A percentile compares a stretch with the other conserved stretches of the same genome.
Evolutionary conservation across 108 stramenopile species (phyloP).

Genomic region (Cylindrotheca closterium): DNA sequence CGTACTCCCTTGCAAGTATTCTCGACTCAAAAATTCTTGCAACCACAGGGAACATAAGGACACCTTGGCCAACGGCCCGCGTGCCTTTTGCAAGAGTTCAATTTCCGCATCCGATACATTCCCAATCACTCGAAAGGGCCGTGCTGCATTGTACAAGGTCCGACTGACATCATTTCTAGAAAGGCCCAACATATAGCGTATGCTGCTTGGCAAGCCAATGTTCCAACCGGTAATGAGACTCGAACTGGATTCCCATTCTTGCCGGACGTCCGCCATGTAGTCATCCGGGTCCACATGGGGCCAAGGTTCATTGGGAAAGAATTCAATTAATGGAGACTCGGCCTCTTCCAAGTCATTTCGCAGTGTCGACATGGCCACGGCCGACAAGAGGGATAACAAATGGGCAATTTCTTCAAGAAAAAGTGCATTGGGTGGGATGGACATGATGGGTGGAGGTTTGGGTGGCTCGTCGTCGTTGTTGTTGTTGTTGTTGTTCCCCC

Average conservation of each 20-base stretch:
- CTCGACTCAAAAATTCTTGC: conserved; percentile 71
- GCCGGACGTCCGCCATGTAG: conserved; percentile 43
- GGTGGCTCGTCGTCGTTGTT: conserved; percentile 14
- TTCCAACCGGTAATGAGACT: not conserved
- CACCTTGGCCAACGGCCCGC: conserved; percentile 74
- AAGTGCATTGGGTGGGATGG: too few relatives aligned
- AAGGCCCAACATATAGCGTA: conserved; percentile 48
- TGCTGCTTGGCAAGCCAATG: conserved; percentile 3
- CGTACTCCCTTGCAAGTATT: conserved; percentile 58
- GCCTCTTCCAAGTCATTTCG: conserved; percentile 70
- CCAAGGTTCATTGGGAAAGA: conserved; percentile 58
- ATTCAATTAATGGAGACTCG: conserved; percentile 59
- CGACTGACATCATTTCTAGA: conserved; percentile 44
- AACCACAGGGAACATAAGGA: conserved; percentile 64
- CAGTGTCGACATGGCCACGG: conserved; percentile 65
- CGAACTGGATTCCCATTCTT: conserved; percentile 20
- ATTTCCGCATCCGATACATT: conserved; percentile 66
- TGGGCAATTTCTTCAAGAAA: conserved; percentile 76
- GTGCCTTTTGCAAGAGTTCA: conserved; percentile 60
- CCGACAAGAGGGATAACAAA: conserved; percentile 56
- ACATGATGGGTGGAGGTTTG: too few relatives aligned
- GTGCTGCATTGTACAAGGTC: conserved; percentile 52
- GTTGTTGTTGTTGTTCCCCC: not conserved
- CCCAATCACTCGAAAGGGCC: conserved; percentile 77
- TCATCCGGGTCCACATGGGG: conserved; percentile 61